Evolutionary conservation across 495 filamentous ascomycete genomes (phyloP).

Genomic region (Gamarada debralockiae): DNA sequence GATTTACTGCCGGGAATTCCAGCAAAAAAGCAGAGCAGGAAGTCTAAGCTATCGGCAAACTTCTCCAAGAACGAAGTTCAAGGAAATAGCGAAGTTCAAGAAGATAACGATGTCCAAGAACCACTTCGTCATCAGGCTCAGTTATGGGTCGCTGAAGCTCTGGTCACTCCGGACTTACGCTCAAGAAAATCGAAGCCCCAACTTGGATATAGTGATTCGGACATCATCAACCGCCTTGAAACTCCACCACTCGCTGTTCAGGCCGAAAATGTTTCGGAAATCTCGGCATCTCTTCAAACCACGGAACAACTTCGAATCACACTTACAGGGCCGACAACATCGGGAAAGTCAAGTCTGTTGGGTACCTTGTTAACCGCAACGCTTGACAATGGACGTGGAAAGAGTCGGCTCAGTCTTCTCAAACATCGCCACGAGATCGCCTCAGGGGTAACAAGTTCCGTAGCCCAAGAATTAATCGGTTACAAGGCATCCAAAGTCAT

Average conservation of each 20-base stretch:
- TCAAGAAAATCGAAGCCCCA: constrained; percentile 11
- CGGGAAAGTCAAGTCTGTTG: constrained; percentile 87
- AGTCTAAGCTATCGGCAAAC: neutral
- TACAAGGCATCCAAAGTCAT: constrained; percentile 62
- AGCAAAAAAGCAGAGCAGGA: neutral
- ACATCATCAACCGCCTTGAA: neutral
- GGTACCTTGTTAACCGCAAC: constrained; percentile 84
- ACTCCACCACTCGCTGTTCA: neutral
- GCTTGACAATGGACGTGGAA: constrained; percentile 88
- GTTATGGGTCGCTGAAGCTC: constrained; percentile 87
- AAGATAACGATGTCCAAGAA: neutral
- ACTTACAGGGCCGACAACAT: constrained; percentile 84
- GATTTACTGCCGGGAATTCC: neutral
- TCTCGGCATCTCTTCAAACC: constrained; percentile 20
- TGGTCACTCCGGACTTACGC: constrained; percentile 60
- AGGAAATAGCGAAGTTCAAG: neutral
- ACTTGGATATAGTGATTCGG: neutral
- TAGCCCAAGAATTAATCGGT: constrained; percentile 88
- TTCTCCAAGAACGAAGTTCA: neutral
- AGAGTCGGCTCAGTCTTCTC: constrained; percentile 78
- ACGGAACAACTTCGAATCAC: constrained; percentile 87
- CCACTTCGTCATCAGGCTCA: constrained; percentile 40
- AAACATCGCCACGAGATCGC: constrained; percentile 94
- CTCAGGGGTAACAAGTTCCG: constrained; percentile 87
- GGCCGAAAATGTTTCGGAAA: constrained; percentile 9